Percentiles rank a stretch among this genome's conserved stretches.
These are phyloP conservation scores for Telopea speciosissima DNA, from an alignment of 177 flowering plant genomes.

Conservation along the genomic window DNA sequence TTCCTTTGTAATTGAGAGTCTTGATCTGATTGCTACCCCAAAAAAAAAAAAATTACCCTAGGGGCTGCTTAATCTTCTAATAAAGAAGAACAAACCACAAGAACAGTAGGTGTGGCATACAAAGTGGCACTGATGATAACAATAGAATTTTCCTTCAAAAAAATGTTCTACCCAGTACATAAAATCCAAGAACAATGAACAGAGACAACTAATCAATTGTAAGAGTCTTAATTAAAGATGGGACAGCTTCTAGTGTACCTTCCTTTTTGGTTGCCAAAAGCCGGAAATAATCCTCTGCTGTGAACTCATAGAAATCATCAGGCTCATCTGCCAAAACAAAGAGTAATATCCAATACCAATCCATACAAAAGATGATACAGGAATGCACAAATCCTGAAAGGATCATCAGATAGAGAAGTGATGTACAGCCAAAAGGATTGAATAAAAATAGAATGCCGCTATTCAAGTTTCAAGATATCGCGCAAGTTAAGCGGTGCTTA, in stretches of 20 bases:
- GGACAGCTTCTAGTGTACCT: constrained; percentile 38
- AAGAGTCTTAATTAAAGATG: background rate
- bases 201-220: background rate
- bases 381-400: background rate
- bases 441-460: background rate
- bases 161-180: background rate
- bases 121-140: background rate
- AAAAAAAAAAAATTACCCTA: background rate
- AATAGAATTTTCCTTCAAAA: background rate
- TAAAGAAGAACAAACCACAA: background rate
- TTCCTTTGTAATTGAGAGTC: background rate
- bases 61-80: background rate
- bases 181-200: background rate
- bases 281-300: constrained; percentile 68
- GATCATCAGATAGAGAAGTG: background rate
- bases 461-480: background rate
- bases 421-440: background rate
- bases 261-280: constrained; percentile 52
- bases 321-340: constrained; percentile 42
- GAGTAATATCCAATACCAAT: constrained; percentile 2
- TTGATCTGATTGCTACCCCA: background rate
- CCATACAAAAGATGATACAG: background rate
- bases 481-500: constrained; percentile 13
- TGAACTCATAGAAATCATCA: constrained; percentile 75
- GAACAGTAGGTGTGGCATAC: background rate